A percentile compares a stretch with the other conserved stretches of the same genome.
phyloP scores from a whole-genome alignment of 2,329 filamentous ascomycete species.

The Tolypocladium ophioglossoides region DNA sequence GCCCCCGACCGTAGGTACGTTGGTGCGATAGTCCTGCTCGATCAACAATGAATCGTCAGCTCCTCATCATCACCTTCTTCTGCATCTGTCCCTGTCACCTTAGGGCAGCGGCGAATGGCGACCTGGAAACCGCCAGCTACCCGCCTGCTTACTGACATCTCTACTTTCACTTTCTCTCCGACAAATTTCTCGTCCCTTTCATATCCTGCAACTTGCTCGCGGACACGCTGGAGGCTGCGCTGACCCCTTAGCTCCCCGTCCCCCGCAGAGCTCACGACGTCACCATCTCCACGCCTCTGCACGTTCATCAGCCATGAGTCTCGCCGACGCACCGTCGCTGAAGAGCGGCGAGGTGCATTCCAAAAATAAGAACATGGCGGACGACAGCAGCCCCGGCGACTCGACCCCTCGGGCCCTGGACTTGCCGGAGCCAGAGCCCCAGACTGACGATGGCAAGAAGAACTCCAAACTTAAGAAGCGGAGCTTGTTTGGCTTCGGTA shows the following conservation, averaged over 20 bases:
- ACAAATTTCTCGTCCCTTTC: not conserved
- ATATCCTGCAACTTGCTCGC: not conserved
- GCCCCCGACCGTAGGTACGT: not conserved
- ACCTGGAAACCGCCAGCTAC: not conserved
- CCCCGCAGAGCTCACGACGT: not conserved
- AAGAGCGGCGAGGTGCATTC: slow-evolving; percentile 6
- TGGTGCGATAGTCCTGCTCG: not conserved
- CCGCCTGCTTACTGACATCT: not conserved
- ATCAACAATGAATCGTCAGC: not conserved
- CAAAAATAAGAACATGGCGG: slow-evolving; percentile 10
- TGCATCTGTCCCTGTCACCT: not conserved
- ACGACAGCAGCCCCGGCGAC: slow-evolving; percentile 16
- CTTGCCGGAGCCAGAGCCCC: slow-evolving; percentile 15
- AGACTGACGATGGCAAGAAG: slow-evolving; percentile 14
- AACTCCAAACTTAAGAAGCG: slow-evolving; percentile 38
- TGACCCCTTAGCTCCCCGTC: not conserved
- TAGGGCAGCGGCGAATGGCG: slow-evolving; percentile 4
- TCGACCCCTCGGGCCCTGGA: slow-evolving; percentile 20
- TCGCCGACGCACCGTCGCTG: slow-evolving; percentile 15
- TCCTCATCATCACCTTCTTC: not conserved
- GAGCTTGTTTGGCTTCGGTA: slow-evolving; percentile 50
- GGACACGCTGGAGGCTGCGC: not conserved
- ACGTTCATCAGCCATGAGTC: slow-evolving; percentile 14
- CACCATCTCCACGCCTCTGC: not conserved
- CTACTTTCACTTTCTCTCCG: not conserved